Evolutionary conservation across 306 rosid genomes (phyloP).

Genomic region (Adenanthera pavonina): DNA sequence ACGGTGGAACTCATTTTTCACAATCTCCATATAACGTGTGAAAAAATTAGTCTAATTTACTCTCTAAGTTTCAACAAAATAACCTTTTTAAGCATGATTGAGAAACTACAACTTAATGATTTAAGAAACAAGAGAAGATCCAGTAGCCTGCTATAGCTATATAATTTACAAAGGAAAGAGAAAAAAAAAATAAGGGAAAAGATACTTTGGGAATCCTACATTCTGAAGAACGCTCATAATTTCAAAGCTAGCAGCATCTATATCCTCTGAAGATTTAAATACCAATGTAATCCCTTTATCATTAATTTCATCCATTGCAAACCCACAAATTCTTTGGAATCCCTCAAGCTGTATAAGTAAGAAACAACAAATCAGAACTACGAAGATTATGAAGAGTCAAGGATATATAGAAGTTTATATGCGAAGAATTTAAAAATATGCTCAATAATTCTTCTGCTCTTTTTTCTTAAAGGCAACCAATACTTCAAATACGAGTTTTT

Average conservation of each 20-base stretch:
- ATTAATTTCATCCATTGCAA: slow-evolving; percentile 51
- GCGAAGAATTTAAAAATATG: too few species aligned
- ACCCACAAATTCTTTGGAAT: slow-evolving; percentile 70
- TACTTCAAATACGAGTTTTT: not conserved
- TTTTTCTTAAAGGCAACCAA: too few species aligned
- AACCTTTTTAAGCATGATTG: not conserved
- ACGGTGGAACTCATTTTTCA: too few species aligned
- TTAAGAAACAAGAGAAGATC: not conserved
- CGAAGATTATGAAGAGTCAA: not conserved
- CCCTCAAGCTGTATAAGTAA: slow-evolving; percentile 63
- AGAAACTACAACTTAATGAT: not conserved
- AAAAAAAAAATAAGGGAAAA: not conserved
- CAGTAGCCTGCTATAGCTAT: not conserved
- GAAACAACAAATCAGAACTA: slow-evolving; percentile 14
- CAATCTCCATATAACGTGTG: too few species aligned
- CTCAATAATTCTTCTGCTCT: too few species aligned
- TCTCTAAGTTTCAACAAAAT: not conserved
- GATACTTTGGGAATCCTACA: not conserved
- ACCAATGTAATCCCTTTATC: slow-evolving; percentile 84
- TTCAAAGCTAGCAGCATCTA: slow-evolving; percentile 56
- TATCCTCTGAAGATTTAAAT: slow-evolving; percentile 81
- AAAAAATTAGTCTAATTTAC: too few species aligned
- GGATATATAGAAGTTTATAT: not conserved
- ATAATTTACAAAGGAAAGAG: not conserved
- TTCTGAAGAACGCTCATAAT: slow-evolving; percentile 59